Evolutionary conservation across 257 asterid species (phyloP), one percentile per base, ranked within the genome.

Genomic region (Thymus quinquecostatus): DNA sequence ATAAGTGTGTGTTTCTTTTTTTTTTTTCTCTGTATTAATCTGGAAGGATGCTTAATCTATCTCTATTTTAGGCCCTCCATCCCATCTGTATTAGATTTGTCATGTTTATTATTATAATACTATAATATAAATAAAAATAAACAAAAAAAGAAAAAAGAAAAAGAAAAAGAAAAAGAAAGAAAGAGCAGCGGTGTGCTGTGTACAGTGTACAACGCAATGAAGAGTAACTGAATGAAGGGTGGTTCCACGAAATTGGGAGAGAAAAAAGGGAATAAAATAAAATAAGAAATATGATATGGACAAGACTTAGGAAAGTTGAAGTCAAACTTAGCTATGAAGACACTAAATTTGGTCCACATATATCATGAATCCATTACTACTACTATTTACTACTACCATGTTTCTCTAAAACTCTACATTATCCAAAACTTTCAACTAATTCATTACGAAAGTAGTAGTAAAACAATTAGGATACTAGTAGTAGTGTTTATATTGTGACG

Each of bases 261-360:
- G 5, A 51, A 13, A 13, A 49, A 49, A 49, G 5, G 4, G 5
- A 49, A 4, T 38, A 13, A 48, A 12, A 13, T 5, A 4, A 48
- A 49, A 13, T 48, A 11, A 21, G 7, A 12, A 4, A 36, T 36
- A 34, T 34, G 2, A 34, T 34, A 34, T 2, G 41, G 4, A 38
- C 6, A 5, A 34, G 41, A 38, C 6, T 38, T 38, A 43, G 8
- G 5, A 9, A 43, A 7, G 1, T 43, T 0, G 21, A 21, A 60
- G 44, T 41, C 75, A 49, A 51, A 58, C 71, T 71, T 70, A 66
- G 41, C 43, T 54, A 64, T 65, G 33, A 69, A 41, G 72, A 69
- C 38, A 69, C 13, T 49, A 28, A 76, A 27, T 45, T 36, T 55
- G 44, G 62, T 8, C 53, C 72, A 51, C 70, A 47, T 3, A 21